phyloP scores from a whole-genome alignment of 148 eudicot genomes.

The Gaultheria prostrata region DNA sequence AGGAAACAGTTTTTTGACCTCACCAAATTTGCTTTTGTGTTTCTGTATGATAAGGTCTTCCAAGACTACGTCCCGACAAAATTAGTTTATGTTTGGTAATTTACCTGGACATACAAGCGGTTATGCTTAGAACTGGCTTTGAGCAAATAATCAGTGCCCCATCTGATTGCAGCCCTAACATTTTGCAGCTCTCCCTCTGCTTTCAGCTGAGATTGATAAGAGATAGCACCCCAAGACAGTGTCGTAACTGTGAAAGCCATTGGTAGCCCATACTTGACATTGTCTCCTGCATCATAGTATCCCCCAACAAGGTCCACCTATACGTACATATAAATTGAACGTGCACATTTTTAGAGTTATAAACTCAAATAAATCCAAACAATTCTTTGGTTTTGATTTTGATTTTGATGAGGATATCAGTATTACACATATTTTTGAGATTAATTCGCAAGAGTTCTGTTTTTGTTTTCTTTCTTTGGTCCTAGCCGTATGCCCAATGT shows the following conservation, averaged over 20 bases:
- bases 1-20: too few relatives aligned
- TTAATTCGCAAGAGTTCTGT: too few relatives aligned
- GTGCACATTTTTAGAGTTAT: too few relatives aligned
- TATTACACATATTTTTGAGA: too few relatives aligned
- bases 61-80: background rate
- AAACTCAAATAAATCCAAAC: background rate
- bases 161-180: constrained; percentile 50
- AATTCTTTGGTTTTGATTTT: background rate
- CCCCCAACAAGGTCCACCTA: constrained; percentile 94
- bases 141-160: constrained; percentile 87
- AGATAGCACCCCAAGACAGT: constrained; percentile 60
- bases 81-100: too few relatives aligned
- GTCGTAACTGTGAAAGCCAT: constrained; percentile 92
- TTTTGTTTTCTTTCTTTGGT: too few relatives aligned
- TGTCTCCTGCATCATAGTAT: constrained; percentile 94
- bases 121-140: constrained; percentile 52
- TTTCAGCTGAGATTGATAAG: constrained; percentile 46
- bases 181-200: constrained; percentile 53
- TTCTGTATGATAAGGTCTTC: background rate
- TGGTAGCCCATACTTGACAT: constrained; percentile 83
- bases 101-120: constrained; percentile 62
- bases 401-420: background rate
- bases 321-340: background rate
- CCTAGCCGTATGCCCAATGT: too few relatives aligned
- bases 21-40: background rate